phyloP scores from a whole-genome alignment of 2,329 filamentous ascomycete genomes.

The Alternaria metachromatica region DNA sequence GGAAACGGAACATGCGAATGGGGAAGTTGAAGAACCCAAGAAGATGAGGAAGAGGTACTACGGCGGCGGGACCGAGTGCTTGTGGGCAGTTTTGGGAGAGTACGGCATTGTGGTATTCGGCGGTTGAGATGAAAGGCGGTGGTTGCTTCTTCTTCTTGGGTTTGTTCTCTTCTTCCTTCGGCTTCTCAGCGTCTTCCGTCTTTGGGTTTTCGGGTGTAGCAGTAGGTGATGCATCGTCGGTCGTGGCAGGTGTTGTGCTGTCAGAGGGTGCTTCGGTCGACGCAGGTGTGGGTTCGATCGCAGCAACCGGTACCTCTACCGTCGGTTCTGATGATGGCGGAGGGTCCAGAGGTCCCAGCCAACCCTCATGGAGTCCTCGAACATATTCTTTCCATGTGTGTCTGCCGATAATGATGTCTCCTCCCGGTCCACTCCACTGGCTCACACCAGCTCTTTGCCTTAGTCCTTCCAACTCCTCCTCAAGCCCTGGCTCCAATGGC shows the following conservation, averaged over 20 bases:
- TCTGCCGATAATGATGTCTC: conserved; percentile 87
- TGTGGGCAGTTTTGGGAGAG: conserved; percentile 71
- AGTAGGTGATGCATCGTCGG: conserved; percentile 48
- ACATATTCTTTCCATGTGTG: conserved; percentile 99
- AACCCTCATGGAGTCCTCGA: conserved; percentile 91
- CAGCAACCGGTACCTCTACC: conserved; percentile 27
- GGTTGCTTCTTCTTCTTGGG: conserved; percentile 64
- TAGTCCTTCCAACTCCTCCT: conserved; percentile 67
- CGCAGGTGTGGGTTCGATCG: conserved; percentile 10
- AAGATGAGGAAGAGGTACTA: conserved; percentile 84
- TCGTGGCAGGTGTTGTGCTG: conserved; percentile 14
- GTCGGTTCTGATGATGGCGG: conserved; percentile 50
- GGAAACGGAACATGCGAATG: conserved; percentile 82
- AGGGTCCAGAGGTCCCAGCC: conserved; percentile 82
- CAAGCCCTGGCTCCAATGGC: conserved; percentile 57
- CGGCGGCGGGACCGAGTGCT: conserved; percentile 74
- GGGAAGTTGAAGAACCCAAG: conserved; percentile 93
- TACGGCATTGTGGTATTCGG: conserved; percentile 71
- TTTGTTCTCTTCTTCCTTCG: conserved; percentile 52
- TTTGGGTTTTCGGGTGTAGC: conserved; percentile 33
- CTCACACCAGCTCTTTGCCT: conserved; percentile 71
- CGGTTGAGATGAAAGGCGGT: conserved; percentile 73
- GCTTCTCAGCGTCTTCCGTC: conserved; percentile 34
- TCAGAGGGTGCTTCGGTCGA: conserved; percentile 19
- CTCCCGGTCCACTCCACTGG: conserved; percentile 75